These are phyloP conservation scores for Ceratobasidium theobromae DNA, from an alignment of 1,284 basidiomycete species.

Conservation along the genomic window DNA sequence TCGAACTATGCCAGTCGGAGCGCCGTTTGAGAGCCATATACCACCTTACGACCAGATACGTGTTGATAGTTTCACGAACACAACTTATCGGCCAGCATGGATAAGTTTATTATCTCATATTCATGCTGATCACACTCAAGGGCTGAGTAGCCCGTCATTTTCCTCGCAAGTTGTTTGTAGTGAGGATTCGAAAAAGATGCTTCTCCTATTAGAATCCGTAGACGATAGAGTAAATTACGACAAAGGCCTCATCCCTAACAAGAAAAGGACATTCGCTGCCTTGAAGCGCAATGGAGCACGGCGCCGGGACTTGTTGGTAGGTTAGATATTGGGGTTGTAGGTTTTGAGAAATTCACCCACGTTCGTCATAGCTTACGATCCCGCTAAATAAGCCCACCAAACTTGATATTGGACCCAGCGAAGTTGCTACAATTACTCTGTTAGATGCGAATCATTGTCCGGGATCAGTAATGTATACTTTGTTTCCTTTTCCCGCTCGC, in stretches of 20 bases:
- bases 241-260: slow-evolving; percentile 55
- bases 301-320: slow-evolving; percentile 64
- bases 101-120: slow-evolving; percentile 80
- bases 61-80: slow-evolving; percentile 69
- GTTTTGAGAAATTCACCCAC: not conserved
- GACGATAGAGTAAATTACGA: slow-evolving; percentile 60
- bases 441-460: slow-evolving; percentile 95
- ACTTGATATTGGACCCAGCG: slow-evolving; percentile 59
- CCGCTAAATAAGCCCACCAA: slow-evolving; percentile 64
- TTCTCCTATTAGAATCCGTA: slow-evolving; percentile 71
- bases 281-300: slow-evolving; percentile 53
- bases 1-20: slow-evolving; percentile 64
- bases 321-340: slow-evolving; percentile 37
- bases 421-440: slow-evolving; percentile 71
- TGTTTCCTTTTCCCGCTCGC: not conserved
- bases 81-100: slow-evolving; percentile 51
- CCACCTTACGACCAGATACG: slow-evolving; percentile 69
- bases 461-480: slow-evolving; percentile 81
- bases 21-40: slow-evolving; percentile 66
- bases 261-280: slow-evolving; percentile 63
- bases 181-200: slow-evolving; percentile 77
- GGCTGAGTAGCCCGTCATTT: slow-evolving; percentile 69
- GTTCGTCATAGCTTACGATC: slow-evolving; percentile 48
- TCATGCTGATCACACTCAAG: slow-evolving; percentile 77
- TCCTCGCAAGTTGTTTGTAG: slow-evolving; percentile 71